Evolutionary conservation across 2,329 filamentous ascomycete species (phyloP).

Genomic region (Dactylellina cionopaga): DNA sequence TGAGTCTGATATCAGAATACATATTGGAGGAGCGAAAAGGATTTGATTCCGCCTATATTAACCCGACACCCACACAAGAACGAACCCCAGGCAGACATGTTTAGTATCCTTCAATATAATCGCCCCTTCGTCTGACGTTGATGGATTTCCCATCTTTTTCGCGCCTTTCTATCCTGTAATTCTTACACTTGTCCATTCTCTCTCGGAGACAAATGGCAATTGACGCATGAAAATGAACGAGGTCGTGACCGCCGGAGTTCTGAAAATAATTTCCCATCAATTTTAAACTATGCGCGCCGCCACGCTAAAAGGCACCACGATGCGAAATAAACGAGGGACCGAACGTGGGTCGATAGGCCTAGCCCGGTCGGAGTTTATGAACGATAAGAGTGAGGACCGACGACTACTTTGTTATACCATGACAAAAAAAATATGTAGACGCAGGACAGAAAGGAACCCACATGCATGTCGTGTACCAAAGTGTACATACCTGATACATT

Average conservation of each 20-base stretch:
- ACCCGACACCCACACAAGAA: slow-evolving; percentile 17
- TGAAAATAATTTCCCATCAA: slow-evolving; percentile 16
- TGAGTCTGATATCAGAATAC: slow-evolving; percentile 15
- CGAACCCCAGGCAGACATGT: background rate
- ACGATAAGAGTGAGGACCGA: no score
- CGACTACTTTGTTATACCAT: no score
- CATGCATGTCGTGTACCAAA: slow-evolving; percentile 14
- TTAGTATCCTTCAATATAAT: background rate
- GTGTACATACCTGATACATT: background rate
- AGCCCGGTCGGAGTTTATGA: background rate
- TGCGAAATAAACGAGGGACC: no score
- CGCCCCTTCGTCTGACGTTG: no score
- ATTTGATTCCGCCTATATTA: slow-evolving; percentile 47
- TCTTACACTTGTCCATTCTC: slow-evolving; percentile 21
- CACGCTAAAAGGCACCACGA: slow-evolving; percentile 14
- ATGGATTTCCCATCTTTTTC: slow-evolving; percentile 10
- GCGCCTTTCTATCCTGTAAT: background rate
- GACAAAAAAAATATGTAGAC: background rate
- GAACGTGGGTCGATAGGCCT: slow-evolving; percentile 23
- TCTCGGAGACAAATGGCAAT: slow-evolving; percentile 22
- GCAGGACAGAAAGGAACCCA: background rate
- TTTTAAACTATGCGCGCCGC: slow-evolving; percentile 21
- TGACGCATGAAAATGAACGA: slow-evolving; percentile 4
- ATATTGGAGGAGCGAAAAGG: no score
- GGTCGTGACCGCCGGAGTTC: slow-evolving; percentile 8